Base-by-base conservation (phyloP, 345 rosid genomes). In the Schrenkiella parvula region DNA sequence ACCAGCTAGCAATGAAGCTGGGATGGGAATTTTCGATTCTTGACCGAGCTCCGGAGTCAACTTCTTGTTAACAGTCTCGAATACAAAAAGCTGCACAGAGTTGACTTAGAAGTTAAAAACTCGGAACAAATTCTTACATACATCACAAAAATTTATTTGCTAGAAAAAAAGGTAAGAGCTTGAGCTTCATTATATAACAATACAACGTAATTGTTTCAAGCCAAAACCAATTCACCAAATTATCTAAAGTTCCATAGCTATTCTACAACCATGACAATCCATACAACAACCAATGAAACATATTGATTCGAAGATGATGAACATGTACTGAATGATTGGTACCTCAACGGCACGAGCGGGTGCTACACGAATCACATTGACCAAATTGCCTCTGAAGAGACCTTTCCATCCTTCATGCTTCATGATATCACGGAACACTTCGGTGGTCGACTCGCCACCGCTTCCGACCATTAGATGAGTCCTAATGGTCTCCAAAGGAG, bases 301-400 rank as follows among this genome's bases (percentile, higher is more conserved):
- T 29, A 18, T 56, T 32, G 59, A 6, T 54, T 53, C n/a, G 18
- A 51, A 6, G 54, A 48, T 9, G 10, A 13, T 58, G 31, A 21
- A 58, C 12, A 54, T 54, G 44, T 17, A 3, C 12, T 32, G 17
- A 48, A 64, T 53, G 25, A 22, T 10, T 55, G 47, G 55, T 87
- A 93, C 98, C 98, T 93, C 97, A 26, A 93, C 88, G 11, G 98
- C 98, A 79, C 89, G 90, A 83, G 95, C 88, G 0, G 97, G 98
- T 1, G 97, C 95, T 59, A 93, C 97, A 6, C 98, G 88, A 68
- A 93, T 88, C 48, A 93, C 97, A 70, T 93, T 91, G 62, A 93
- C 93, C 48, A 93, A 79, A 80, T 93, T 93, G 2, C 98, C 98
- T 67, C 97, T 81, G 41, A 93, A 93, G 80, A 93, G 74, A 4